Conservation (phyloP, 2,329 filamentous ascomycete species). For the Apiospora malaysiana region DNA sequence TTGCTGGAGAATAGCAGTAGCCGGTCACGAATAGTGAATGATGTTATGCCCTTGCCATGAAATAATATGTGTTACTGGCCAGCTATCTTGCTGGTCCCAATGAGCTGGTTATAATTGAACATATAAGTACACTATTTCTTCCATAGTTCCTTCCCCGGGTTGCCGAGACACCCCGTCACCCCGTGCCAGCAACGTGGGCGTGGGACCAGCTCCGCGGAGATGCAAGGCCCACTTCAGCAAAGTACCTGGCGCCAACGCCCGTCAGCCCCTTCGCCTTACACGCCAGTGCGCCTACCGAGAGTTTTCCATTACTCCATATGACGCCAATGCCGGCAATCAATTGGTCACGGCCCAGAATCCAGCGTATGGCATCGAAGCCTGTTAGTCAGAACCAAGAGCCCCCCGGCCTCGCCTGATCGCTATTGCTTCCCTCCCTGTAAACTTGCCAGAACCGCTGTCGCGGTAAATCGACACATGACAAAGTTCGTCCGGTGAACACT, state of each 20-base stretch:
- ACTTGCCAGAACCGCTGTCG: background rate
- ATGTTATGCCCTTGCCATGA: too few relatives aligned
- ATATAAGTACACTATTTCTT: too few relatives aligned
- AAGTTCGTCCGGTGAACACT: background rate
- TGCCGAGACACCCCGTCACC: background rate
- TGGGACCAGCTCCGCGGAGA: slow-evolving; percentile 18
- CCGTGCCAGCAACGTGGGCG: too few relatives aligned
- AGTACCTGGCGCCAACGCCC: background rate
- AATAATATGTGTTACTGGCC: too few relatives aligned
- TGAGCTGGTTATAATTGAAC: too few relatives aligned
- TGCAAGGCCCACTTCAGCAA: slow-evolving; percentile 11
- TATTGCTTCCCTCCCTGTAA: background rate
- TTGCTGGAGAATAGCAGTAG: too few relatives aligned
- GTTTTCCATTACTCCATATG: slow-evolving; percentile 21
- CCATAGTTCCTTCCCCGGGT: too few relatives aligned
- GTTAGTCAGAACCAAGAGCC: slow-evolving; percentile 14
- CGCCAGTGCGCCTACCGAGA: background rate
- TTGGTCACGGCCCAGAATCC: slow-evolving; percentile 8
- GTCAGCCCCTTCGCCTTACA: slow-evolving; percentile 9
- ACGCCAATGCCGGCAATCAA: slow-evolving; percentile 3
- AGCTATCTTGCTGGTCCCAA: too few relatives aligned
- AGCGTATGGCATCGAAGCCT: slow-evolving; percentile 12
- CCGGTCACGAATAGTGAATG: too few relatives aligned
- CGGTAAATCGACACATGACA: background rate
- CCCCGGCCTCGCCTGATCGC: background rate